Percentiles rank a stretch among this genome's conserved stretches.
Conservation (phyloP, 331 rosid species). For the Quercus phellos region DNA sequence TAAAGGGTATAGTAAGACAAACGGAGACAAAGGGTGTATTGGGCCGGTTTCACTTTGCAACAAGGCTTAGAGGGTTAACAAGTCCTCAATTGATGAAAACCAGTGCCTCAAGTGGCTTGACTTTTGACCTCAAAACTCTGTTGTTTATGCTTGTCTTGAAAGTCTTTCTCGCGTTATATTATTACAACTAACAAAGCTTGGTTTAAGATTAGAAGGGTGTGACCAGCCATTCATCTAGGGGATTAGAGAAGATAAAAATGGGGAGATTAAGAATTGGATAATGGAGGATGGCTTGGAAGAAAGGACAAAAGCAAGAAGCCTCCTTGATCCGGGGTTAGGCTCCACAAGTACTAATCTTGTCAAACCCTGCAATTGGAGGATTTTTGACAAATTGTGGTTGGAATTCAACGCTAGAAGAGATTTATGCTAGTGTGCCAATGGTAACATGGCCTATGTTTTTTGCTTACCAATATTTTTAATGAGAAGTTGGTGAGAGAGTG, state of each 20-base stretch:
- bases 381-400: constrained; percentile 46
- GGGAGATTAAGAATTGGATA: constrained; percentile 32
- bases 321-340: constrained; percentile 45
- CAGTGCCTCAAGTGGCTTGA: constrained; percentile 25
- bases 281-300: constrained; percentile 27
- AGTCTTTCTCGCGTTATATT: constrained; percentile 3
- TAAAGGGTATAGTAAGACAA: background rate
- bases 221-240: constrained; percentile 24
- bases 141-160: constrained; percentile 33
- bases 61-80: background rate
- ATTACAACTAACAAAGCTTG: constrained; percentile 23
- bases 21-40: constrained; percentile 34
- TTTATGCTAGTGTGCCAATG: constrained; percentile 43
- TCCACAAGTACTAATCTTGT: constrained; percentile 31
- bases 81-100: constrained; percentile 6
- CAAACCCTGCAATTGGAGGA: constrained; percentile 42
- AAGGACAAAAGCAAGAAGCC: constrained; percentile 20
- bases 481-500: constrained; percentile 37
- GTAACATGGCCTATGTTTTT: constrained; percentile 41
- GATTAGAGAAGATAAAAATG: background rate
- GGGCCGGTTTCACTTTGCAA: constrained; percentile 22
- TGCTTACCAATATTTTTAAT: constrained; percentile 33
- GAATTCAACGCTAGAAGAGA: constrained; percentile 44
- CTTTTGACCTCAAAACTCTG: constrained; percentile 20
- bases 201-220: constrained; percentile 36